Percentiles rank a stretch among this genome's conserved stretches.
Conservation (phyloP, 75 land plant species). For the Sequoiadendron giganteum region DNA sequence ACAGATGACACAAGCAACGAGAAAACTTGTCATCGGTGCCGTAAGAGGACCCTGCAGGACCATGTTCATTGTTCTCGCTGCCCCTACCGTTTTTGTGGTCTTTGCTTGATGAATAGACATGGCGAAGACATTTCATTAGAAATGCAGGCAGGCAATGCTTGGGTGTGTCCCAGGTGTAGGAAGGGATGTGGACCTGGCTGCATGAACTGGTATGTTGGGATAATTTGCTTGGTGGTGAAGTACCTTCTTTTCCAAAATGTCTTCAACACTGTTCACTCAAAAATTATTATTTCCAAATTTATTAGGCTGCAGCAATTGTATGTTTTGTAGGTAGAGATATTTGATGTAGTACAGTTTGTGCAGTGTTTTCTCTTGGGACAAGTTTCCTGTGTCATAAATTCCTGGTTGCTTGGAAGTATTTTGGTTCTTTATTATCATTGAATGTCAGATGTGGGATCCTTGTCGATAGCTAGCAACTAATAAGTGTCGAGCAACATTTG, state of each 20-base stretch:
- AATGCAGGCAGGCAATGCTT: conserved; percentile 16
- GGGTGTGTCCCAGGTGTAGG: conserved; percentile 42
- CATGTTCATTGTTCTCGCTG: conserved; percentile 21
- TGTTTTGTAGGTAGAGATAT: background rate
- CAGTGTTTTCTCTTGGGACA: background rate
- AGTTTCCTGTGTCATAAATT: too few relatives aligned
- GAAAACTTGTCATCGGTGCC: conserved; percentile 35
- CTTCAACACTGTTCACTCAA: background rate
- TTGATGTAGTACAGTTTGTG: background rate
- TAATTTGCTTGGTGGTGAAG: background rate
- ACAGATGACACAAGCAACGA: conserved; percentile 23
- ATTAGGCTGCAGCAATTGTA: background rate
- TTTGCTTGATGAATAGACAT: conserved; percentile 33
- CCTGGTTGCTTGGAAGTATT: background rate
- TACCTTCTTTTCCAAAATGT: background rate
- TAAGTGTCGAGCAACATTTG: background rate
- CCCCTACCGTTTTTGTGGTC: conserved; percentile 23
- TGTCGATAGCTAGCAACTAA: background rate
- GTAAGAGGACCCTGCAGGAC: conserved; percentile 25
- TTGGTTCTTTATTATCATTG: background rate
- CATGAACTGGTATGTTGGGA: conserved; percentile 8
- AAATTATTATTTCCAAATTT: background rate
- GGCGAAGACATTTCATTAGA: conserved; percentile 30
- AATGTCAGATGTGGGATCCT: background rate
- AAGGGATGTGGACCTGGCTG: conserved; percentile 40